These are phyloP conservation scores for Phytophthora brassicae DNA, from an alignment of 352 stramenopile genomes.

Conservation along the genomic window DNA sequence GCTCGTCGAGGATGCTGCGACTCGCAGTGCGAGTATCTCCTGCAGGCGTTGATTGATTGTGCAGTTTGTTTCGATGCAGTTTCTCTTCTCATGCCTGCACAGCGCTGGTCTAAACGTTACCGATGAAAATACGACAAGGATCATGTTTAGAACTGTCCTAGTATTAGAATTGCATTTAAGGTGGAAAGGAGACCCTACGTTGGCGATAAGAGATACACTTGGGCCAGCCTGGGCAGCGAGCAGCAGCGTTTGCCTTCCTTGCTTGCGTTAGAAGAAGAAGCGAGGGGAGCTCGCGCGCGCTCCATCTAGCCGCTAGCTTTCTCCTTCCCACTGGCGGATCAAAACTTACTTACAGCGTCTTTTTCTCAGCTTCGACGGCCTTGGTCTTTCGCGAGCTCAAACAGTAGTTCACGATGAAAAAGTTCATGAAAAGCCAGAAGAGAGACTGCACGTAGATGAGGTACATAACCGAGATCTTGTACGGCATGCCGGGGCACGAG, in stretches of 20 bases:
- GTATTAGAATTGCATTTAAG: constrained; percentile 33
- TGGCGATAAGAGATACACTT: constrained; percentile 39
- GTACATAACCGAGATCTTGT: constrained; percentile 47
- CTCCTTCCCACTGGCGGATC: constrained; percentile 30
- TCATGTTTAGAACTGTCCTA: constrained; percentile 27
- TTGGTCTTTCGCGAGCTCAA: constrained; percentile 41
- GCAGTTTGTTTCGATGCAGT: constrained; percentile 6
- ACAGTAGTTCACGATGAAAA: constrained; percentile 94
- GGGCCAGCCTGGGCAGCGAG: constrained; percentile 11
- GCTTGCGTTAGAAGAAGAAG: constrained; percentile 11
- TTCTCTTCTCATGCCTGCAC: constrained; percentile 29
- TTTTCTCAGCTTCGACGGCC: constrained; percentile 37
- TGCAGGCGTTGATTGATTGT: no score
- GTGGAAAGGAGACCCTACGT: constrained; percentile 30
- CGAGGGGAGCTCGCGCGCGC: not conserved
- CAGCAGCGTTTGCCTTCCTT: constrained; percentile 1
- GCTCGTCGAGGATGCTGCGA: no score
- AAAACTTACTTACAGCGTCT: constrained; percentile 37
- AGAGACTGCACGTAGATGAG: constrained; percentile 72
- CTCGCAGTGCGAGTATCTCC: no score
- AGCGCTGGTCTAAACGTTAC: no score
- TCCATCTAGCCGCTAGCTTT: constrained; percentile 12
- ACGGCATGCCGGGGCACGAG: constrained; percentile 38
- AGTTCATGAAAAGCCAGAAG: constrained; percentile 96
- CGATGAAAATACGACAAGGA: not conserved